Base-by-base conservation (phyloP, 2,329 filamentous ascomycete species). In the Emericellopsis cladophorae region DNA sequence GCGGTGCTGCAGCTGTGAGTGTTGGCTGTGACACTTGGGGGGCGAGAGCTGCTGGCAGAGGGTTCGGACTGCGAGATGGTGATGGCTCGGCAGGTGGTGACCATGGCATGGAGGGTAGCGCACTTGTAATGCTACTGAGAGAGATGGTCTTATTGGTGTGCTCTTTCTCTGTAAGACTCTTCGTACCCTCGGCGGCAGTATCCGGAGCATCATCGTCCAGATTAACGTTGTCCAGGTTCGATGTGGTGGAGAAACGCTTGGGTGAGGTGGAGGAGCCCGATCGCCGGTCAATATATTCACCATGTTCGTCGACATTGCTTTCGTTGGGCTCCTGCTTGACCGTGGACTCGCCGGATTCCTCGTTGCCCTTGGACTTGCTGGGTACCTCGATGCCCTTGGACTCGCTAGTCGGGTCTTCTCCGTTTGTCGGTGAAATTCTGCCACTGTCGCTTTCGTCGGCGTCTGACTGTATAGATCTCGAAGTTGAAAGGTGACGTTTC, bases 71-170 rank as follows among this genome's bases (percentile, higher is more conserved):
- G 55, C 72, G 77, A 14, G 65, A 53, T 4, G 67, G 61, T 18
- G 67, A 61, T 7, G 26, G 9, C 42, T 64, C 63, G 41, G 73
- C 66, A 34, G 75, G 64, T 32, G 80, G 74, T 15, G 76, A 79
- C 81, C 81, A 86, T 44, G 81, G 79, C 61, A 86, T 75, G 26
- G 84, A 71, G 31, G 84, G 81, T 39, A 92, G 70, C 36, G 74
- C 77, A 42, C 75, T 81, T 32, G 84, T 80, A 40, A 92, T 73
- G 49, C 83, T 86, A 59, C 80, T 78, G 31, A 78, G 68, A 35
- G 77, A 79, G 38, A 79, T 62, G 39, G 74, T 71, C 56, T 74
- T 78, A 40, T 69, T 68, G 15, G 69, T 56, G 36, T 57, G 55
- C 40, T 65, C 64, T 39, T 57, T 57, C 42, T 56, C 49, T 44